These are phyloP conservation scores for Talaromyces ruber DNA, from an alignment of 495 filamentous ascomycete species.

Conservation along the genomic window DNA sequence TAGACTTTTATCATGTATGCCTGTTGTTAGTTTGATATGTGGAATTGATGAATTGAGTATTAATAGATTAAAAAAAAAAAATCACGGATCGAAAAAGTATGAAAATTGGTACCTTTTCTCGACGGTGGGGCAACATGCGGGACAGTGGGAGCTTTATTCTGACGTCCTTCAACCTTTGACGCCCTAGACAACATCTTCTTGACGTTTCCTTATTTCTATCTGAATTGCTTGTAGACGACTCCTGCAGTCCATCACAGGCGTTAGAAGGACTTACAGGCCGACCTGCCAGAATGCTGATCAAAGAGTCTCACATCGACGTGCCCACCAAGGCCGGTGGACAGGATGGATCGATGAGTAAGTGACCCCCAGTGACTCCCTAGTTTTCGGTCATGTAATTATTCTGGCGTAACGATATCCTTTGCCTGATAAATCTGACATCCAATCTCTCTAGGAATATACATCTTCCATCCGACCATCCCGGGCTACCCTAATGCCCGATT, in stretches of 20 bases:
- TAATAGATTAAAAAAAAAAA: neutral
- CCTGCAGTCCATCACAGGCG: too few relatives aligned
- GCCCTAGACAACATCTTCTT: neutral
- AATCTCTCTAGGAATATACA: slow-evolving; percentile 61
- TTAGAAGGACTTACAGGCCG: too few relatives aligned
- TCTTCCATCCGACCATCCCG: slow-evolving; percentile 80
- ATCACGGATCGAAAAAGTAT: neutral
- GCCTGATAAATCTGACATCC: neutral
- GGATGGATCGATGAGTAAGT: slow-evolving; percentile 52
- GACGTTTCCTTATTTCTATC: neutral
- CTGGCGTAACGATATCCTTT: neutral
- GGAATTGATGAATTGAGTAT: neutral
- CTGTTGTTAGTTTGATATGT: neutral
- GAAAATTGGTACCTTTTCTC: neutral
- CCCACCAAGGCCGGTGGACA: slow-evolving; percentile 53
- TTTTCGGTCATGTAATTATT: neutral
- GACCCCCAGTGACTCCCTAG: slow-evolving; percentile 1
- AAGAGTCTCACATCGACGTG: slow-evolving; percentile 59
- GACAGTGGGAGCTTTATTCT: neutral
- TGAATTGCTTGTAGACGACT: neutral
- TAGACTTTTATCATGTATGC: neutral
- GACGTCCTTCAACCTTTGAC: neutral
- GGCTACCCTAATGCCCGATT: slow-evolving; percentile 83
- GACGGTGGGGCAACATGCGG: neutral
- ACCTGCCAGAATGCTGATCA: slow-evolving; percentile 52